These are phyloP conservation scores for Camellia japonica DNA, from an alignment of 148 eudicot genomes.

Conservation along the genomic window DNA sequence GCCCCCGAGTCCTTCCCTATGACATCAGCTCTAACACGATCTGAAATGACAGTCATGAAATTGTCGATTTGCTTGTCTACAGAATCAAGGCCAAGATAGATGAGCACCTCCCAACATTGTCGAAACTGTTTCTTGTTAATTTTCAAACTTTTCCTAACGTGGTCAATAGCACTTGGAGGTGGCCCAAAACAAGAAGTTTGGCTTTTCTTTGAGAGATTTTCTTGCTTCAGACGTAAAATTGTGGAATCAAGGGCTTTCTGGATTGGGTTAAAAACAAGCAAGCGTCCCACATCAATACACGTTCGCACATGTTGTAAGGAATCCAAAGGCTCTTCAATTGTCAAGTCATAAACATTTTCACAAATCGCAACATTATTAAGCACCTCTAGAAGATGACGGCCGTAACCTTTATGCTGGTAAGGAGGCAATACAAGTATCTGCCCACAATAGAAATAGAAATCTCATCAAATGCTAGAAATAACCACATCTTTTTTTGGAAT, in stretches of 20 bases:
- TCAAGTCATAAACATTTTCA: constrained; percentile 68
- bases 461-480: constrained; percentile 10
- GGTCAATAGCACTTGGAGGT: constrained; percentile 45
- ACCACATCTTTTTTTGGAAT: background rate
- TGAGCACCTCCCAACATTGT: constrained; percentile 92
- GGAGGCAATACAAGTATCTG: constrained; percentile 90
- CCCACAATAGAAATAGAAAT: constrained; percentile 13
- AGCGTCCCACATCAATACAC: constrained; percentile 67
- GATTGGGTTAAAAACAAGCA: constrained; percentile 48
- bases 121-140: constrained; percentile 83
- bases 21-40: constrained; percentile 57
- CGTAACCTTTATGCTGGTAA: constrained; percentile 82
- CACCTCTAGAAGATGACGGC: constrained; percentile 56
- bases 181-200: constrained; percentile 50
- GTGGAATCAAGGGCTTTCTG: constrained; percentile 45
- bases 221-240: constrained; percentile 54
- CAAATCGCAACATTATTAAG: constrained; percentile 60
- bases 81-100: constrained; percentile 68
- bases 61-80: constrained; percentile 68
- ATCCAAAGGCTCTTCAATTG: constrained; percentile 88
- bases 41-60: constrained; percentile 52
- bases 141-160: constrained; percentile 64
- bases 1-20: constrained; percentile 70
- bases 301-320: constrained; percentile 77
- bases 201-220: constrained; percentile 72